Conservation (phyloP, 1,284 basidiomycete genomes). For the Ceratobasidium sp. region DNA sequence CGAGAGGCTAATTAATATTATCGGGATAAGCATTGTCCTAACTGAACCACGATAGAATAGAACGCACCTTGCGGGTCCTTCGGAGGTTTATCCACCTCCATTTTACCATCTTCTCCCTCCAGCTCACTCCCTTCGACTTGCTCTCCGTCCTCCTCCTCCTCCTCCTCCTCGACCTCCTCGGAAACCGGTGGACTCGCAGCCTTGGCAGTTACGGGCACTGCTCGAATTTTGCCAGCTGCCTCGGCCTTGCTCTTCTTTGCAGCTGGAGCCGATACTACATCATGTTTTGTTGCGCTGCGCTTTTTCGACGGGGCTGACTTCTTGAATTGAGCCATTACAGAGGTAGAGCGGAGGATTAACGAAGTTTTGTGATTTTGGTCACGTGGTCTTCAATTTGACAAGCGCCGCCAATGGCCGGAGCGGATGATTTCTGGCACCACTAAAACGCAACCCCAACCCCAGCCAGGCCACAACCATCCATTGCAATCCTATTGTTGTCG, state of each 20-base stretch:
- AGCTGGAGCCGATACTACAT: background rate
- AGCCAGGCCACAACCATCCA: too few species aligned
- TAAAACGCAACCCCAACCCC: too few species aligned
- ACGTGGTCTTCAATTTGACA: background rate
- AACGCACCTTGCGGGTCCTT: constrained; percentile 37
- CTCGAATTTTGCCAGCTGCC: background rate
- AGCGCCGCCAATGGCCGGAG: background rate
- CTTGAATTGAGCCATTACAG: constrained; percentile 22
- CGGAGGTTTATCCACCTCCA: background rate
- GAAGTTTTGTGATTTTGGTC: constrained; percentile 31
- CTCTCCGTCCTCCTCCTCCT: constrained; percentile 11
- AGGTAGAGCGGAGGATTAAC: background rate
- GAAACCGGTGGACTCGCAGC: constrained; percentile 19
- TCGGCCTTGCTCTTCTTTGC: constrained; percentile 15
- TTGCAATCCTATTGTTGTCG: too few species aligned
- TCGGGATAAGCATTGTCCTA: background rate
- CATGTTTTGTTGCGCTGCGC: background rate
- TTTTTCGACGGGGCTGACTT: constrained; percentile 10
- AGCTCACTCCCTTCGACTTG: background rate
- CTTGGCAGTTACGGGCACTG: constrained; percentile 46
- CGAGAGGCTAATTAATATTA: constrained; percentile 58
- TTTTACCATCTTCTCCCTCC: background rate
- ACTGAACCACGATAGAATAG: too few species aligned
- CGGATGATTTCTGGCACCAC: background rate
- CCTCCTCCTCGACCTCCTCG: constrained; percentile 32